A percentile compares a stretch with the other conserved stretches of the same genome.
Evolutionary conservation across 768 basidiomycete species (phyloP).

Genomic region (Boletus edulis): DNA sequence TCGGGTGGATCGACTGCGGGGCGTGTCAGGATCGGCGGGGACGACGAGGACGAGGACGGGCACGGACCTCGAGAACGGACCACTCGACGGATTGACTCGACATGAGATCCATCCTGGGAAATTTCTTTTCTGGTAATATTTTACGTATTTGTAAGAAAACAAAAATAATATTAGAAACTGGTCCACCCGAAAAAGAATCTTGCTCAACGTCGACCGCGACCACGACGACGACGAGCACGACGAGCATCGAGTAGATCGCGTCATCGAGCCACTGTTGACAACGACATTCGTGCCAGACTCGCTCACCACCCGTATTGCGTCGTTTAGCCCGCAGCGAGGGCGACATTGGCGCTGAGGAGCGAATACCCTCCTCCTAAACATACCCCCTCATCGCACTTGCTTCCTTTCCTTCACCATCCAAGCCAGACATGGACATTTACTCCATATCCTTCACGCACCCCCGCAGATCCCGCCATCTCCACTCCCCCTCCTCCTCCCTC

Average conservation of each 20-base stretch:
- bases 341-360: constrained; percentile 20
- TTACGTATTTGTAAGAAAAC: neutral
- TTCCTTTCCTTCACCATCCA: neutral
- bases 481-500: constrained; percentile 57
- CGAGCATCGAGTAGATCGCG: constrained; percentile 18
- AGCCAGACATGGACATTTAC: constrained; percentile 80
- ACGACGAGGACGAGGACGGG: neutral
- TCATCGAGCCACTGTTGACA: constrained; percentile 10
- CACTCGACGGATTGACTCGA: constrained; percentile 13
- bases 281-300: constrained; percentile 1
- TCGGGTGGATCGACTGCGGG: constrained; percentile 73
- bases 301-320: neutral
- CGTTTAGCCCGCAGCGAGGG: constrained; percentile 1
- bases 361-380: constrained; percentile 28
- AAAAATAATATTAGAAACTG: constrained; percentile 2
- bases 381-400: constrained; percentile 17
- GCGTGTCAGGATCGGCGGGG: constrained; percentile 5
- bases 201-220: constrained; percentile 19
- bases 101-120: neutral
- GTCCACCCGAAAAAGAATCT: constrained; percentile 20
- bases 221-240: constrained; percentile 13
- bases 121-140: neutral
- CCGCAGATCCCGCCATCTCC: constrained; percentile 68
- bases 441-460: constrained; percentile 93
- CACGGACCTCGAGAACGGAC: constrained; percentile 27